Percentiles rank a stretch among this genome's conserved stretches.
Evolutionary conservation across 1,284 basidiomycete genomes (phyloP).

Genomic region (Cryptococcus sp.): DNA sequence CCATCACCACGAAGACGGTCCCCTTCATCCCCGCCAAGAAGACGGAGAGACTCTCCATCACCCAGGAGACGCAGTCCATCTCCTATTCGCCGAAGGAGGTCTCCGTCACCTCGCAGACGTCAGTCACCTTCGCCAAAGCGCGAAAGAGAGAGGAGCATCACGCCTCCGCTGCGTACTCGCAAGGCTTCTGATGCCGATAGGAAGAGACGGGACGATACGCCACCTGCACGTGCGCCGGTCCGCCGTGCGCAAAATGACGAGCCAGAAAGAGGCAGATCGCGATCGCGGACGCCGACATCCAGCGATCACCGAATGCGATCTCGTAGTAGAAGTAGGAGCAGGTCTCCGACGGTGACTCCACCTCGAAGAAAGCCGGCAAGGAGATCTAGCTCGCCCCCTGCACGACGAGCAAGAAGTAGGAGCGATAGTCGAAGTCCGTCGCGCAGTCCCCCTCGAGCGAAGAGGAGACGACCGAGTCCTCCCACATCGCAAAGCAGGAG

Average conservation of each 20-base stretch:
- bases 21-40: conserved; percentile 9
- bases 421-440: conserved; percentile 6
- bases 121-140: not conserved
- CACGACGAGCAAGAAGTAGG: not conserved
- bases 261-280: conserved; percentile 12
- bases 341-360: conserved; percentile 26
- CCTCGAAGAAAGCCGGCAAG: conserved; percentile 12
- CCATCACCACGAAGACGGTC: conserved; percentile 13
- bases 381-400: conserved; percentile 2
- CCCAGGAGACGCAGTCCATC: conserved; percentile 9
- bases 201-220: conserved; percentile 9
- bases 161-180: conserved; percentile 14
- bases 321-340: conserved; percentile 3
- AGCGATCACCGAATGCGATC: conserved; percentile 8
- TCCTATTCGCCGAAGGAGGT: conserved; percentile 7
- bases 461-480: conserved; percentile 5
- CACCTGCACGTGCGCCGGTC: not conserved
- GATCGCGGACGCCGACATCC: conserved; percentile 24
- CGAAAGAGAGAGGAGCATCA: conserved; percentile 11
- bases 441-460: conserved; percentile 2
- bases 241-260: too few species aligned
- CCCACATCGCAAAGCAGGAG: not conserved
- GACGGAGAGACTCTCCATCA: conserved; percentile 15
- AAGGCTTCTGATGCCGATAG: not conserved
- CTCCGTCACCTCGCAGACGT: conserved; percentile 3